Base-by-base conservation (phyloP, 805 yeast genomes). In the Zygotorulaspora danielsina region DNA sequence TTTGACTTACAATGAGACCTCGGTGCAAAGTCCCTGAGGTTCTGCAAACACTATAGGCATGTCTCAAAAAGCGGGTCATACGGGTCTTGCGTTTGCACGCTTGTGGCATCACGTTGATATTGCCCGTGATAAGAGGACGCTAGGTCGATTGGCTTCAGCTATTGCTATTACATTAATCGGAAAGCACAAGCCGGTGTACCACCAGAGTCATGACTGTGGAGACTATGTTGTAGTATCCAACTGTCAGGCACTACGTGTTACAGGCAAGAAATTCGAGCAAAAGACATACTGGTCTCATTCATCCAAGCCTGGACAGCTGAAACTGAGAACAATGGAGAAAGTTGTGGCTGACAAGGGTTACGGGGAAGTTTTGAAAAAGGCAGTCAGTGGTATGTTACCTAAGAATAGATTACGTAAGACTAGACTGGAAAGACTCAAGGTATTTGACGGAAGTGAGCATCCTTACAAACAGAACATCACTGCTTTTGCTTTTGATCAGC, bases 201-300 rank as follows among this genome's bases (percentile, higher is more conserved):
- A 88, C 54, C 78, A 76, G 19, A 73, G 82, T 6, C 57, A 83
- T 60, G 99, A 93, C 66, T 78, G 81, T 48, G 99, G 99, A 10
- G 99, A 93, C 64, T 93, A 89, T 57, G 97, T 93, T 9, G 97
- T 93, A 9, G 96, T 90, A 2, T 84, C 97, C 10, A 94, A 93
- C 67, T 88, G 96, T 57, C 75, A 85, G 42, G 78, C 78, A 49
- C 63, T 93, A 54, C 80, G 79, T 50, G 71, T 83, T n/a, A 80
- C 96, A 0, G 97, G 97, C 47, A 81, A 79, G 45, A 90, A 93
- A 62, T 61, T 89, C 55, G 66, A 78, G 41, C 80, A 88, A 41
- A 89, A 85, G 63, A 72, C 79, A 7, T 93, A 93, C 67, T 82
- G 95, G 82, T 74, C 84, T 42, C 99, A 94, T 64, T 81, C 89